A percentile compares a stretch with the other conserved stretches of the same genome.
phyloP scores from a whole-genome alignment of 192 early-diverging fungal species.

The Rhizophlyctis rosea region DNA sequence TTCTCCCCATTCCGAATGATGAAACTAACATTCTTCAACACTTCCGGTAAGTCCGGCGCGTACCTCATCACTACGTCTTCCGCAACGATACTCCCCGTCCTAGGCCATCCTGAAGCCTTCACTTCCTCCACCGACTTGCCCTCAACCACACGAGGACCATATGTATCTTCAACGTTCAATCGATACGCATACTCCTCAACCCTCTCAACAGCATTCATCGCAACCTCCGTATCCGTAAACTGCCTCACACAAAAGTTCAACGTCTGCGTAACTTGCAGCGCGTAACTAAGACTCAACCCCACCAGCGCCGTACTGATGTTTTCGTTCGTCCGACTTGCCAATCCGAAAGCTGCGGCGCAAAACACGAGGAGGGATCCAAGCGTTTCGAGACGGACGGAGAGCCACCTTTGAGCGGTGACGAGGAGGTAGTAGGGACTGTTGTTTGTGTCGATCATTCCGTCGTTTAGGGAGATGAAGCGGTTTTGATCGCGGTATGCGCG shows the following conservation, averaged over 20 bases:
- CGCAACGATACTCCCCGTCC: slow-evolving; percentile 37
- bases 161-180: slow-evolving; percentile 31
- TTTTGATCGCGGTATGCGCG: slow-evolving; percentile 50
- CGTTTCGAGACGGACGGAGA: slow-evolving; percentile 32
- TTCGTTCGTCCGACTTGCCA: slow-evolving; percentile 29
- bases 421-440: slow-evolving; percentile 24
- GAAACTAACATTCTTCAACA: slow-evolving; percentile 38
- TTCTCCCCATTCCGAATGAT: slow-evolving; percentile 28
- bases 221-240: slow-evolving; percentile 47
- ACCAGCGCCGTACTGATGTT: slow-evolving; percentile 13
- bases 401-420: slow-evolving; percentile 29
- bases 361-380: slow-evolving; percentile 47
- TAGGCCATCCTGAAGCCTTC: slow-evolving; percentile 42
- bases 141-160: slow-evolving; percentile 52
- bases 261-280: slow-evolving; percentile 42
- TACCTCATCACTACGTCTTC: slow-evolving; percentile 42
- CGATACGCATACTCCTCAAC: slow-evolving; percentile 38
- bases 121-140: slow-evolving; percentile 38
- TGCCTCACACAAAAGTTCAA: slow-evolving; percentile 67
- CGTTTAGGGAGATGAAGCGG: slow-evolving; percentile 12
- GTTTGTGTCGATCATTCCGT: slow-evolving; percentile 10
- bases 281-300: slow-evolving; percentile 37
- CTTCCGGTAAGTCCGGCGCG: slow-evolving; percentile 35
- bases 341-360: slow-evolving; percentile 60
- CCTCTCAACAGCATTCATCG: slow-evolving; percentile 50